Conservation (phyloP, 768 basidiomycete genomes). For the Termitomyces sp. region DNA sequence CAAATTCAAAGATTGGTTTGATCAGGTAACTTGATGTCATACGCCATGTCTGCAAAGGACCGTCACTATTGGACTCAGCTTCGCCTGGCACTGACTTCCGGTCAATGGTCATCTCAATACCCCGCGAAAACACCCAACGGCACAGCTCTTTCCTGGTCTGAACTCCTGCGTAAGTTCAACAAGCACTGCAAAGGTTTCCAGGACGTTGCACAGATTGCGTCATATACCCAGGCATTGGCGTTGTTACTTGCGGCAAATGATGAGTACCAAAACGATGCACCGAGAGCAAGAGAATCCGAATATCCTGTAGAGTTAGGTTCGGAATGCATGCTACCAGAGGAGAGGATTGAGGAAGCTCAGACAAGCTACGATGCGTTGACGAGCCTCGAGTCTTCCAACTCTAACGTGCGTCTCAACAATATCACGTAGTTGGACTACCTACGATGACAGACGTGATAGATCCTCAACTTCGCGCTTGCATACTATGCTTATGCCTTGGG, state of each 20-base stretch:
- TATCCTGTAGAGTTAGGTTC: constrained; percentile 40
- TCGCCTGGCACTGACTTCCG: constrained; percentile 61
- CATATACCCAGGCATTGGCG: constrained; percentile 59
- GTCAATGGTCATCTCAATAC: constrained; percentile 57
- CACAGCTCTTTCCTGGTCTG: constrained; percentile 57
- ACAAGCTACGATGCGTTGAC: constrained; percentile 50
- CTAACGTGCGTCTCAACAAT: constrained; percentile 43
- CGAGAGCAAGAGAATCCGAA: constrained; percentile 24
- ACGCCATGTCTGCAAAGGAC: constrained; percentile 40
- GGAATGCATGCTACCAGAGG: constrained; percentile 53
- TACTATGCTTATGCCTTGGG: constrained; percentile 80
- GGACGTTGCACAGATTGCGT: constrained; percentile 61
- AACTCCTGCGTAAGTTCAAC: constrained; percentile 80
- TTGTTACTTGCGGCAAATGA: constrained; percentile 46
- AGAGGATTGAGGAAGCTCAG: constrained; percentile 51
- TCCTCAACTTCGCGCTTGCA: constrained; percentile 60
- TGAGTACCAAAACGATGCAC: constrained; percentile 48
- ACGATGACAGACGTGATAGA: constrained; percentile 34
- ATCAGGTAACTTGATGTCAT: too few relatives aligned
- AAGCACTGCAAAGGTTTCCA: constrained; percentile 67
- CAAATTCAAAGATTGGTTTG: neutral
- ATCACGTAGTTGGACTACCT: neutral
- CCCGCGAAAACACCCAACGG: constrained; percentile 62
- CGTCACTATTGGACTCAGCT: constrained; percentile 77
- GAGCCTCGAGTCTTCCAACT: constrained; percentile 41